phyloP scores from a whole-genome alignment of 805 yeast species.

The Lachancea fermentati region DNA sequence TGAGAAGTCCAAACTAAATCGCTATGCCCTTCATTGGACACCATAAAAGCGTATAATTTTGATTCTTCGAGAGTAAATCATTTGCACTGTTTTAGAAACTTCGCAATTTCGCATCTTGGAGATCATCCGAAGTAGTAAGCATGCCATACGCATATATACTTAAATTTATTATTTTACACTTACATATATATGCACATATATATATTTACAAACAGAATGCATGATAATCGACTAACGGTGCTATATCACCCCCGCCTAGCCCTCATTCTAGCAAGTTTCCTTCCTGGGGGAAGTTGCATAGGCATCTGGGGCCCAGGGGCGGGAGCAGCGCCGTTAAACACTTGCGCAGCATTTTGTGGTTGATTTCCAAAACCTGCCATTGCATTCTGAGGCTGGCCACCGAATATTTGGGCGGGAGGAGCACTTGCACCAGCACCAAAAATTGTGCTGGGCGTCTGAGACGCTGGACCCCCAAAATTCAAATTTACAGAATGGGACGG shows the following conservation, averaged over 20 bases:
- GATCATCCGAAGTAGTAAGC: too few relatives aligned
- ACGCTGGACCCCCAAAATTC: conserved; percentile 20
- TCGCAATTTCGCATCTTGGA: too few relatives aligned
- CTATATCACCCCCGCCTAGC: conserved; percentile 18
- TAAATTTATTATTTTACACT: too few relatives aligned
- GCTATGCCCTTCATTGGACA: too few relatives aligned
- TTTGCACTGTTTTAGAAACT: too few relatives aligned
- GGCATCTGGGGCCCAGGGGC: conserved; percentile 9
- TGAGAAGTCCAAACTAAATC: too few relatives aligned
- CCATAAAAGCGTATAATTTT: too few relatives aligned
- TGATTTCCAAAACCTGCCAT: not conserved
- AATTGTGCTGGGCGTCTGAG: conserved; percentile 10
- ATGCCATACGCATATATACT: too few relatives aligned
- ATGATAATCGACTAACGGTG: too few relatives aligned
- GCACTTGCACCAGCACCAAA: conserved; percentile 8
- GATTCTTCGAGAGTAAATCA: too few relatives aligned
- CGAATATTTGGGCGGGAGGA: conserved; percentile 23
- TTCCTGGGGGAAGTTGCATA: conserved; percentile 14
- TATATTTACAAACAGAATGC: too few relatives aligned
- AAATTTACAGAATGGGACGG: conserved; percentile 26
- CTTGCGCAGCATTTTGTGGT: conserved; percentile 6
- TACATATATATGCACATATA: too few relatives aligned
- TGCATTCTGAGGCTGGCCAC: conserved; percentile 9
- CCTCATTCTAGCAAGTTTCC: conserved; percentile 31
- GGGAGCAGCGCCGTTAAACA: conserved; percentile 11